Conservation (phyloP, 192 early-diverging fungal genomes). For the Coemansia javaensis region DNA sequence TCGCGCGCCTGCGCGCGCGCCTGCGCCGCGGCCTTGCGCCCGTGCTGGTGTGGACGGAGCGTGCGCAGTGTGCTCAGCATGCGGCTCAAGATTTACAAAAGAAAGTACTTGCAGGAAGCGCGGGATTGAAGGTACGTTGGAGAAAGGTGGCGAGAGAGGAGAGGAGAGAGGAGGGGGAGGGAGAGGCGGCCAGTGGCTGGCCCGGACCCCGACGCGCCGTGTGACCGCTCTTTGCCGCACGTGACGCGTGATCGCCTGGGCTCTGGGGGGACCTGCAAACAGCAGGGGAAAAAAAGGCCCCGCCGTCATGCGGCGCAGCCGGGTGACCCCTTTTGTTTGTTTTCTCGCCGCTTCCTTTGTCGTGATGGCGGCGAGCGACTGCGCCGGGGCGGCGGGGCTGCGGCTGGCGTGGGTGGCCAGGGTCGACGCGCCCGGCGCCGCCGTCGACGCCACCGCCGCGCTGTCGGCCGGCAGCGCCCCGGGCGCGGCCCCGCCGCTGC, state of each 20-base stretch:
- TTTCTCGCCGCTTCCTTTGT: too few relatives aligned
- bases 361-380: too few relatives aligned
- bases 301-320: too few relatives aligned
- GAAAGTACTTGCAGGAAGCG: background rate
- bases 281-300: too few relatives aligned
- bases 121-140: background rate
- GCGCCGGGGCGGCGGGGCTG: background rate
- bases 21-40: background rate
- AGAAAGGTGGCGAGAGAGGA: background rate
- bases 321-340: too few relatives aligned
- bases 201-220: too few relatives aligned
- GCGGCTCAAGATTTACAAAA: background rate
- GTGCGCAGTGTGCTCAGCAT: background rate
- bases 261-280: too few relatives aligned
- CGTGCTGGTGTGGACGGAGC: background rate
- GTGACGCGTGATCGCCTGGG: too few relatives aligned
- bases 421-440: constrained; percentile 8
- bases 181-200: too few relatives aligned
- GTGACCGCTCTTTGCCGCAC: too few relatives aligned
- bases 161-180: background rate
- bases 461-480: background rate
- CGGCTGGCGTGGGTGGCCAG: constrained; percentile 11
- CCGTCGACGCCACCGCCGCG: constrained; percentile 11
- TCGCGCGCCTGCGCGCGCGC: constrained; percentile 1
- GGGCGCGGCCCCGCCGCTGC: background rate